Conservation (phyloP, 179 eudicot species). For the Silene vulgaris region DNA sequence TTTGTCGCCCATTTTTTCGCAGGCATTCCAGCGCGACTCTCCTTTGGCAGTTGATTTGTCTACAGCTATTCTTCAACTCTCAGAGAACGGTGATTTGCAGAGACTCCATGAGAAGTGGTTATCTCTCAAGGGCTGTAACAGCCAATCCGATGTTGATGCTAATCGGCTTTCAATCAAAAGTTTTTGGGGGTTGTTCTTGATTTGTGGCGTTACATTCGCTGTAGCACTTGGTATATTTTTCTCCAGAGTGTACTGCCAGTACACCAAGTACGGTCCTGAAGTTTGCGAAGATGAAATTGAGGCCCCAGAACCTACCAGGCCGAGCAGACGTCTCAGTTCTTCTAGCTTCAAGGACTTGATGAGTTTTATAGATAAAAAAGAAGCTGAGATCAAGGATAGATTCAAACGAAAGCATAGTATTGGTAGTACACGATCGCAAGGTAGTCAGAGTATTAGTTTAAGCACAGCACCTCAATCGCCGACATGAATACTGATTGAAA, state of each 20-base stretch:
- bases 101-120: slow-evolving; percentile 83
- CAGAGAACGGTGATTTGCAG: slow-evolving; percentile 80
- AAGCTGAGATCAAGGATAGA: slow-evolving; percentile 30
- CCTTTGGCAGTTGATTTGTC: slow-evolving; percentile 74
- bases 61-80: slow-evolving; percentile 66
- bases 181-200: slow-evolving; percentile 82
- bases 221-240: slow-evolving; percentile 50
- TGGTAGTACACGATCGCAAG: slow-evolving; percentile 24
- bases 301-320: slow-evolving; percentile 31
- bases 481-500: not conserved
- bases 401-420: slow-evolving; percentile 26
- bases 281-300: slow-evolving; percentile 34
- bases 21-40: slow-evolving; percentile 82
- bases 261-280: slow-evolving; percentile 38
- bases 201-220: slow-evolving; percentile 57
- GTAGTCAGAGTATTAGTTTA: slow-evolving; percentile 30
- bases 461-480: slow-evolving; percentile 24
- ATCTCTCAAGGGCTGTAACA: slow-evolving; percentile 35
- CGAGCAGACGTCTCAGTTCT: slow-evolving; percentile 29
- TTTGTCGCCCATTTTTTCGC: slow-evolving; percentile 1
- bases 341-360: slow-evolving; percentile 46
- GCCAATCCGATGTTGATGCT: slow-evolving; percentile 32
- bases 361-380: slow-evolving; percentile 31
- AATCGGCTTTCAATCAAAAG: slow-evolving; percentile 55
- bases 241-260: slow-evolving; percentile 52